A percentile compares a stretch with the other conserved stretches of the same genome.
Conservation (phyloP, 2,329 filamentous ascomycete genomes). For the Aulographum hederae region DNA sequence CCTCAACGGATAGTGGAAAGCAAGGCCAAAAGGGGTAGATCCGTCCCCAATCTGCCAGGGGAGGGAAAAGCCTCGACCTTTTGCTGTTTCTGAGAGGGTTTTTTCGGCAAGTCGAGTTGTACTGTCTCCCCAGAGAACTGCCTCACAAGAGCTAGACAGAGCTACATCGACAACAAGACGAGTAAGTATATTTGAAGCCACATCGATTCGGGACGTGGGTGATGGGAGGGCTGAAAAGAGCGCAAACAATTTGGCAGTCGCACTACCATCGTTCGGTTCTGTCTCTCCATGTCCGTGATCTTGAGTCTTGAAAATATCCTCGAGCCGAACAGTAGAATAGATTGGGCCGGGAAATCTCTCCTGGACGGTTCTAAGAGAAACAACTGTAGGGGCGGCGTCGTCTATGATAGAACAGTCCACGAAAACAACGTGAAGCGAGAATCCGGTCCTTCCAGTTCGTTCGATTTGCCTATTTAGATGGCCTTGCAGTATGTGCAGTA, state of each 20-base stretch:
- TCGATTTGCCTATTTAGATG: slow-evolving; percentile 48
- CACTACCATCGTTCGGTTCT: neutral
- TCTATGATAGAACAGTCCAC: too few relatives aligned
- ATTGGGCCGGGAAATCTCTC: slow-evolving; percentile 45
- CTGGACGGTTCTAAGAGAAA: too few relatives aligned
- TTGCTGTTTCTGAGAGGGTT: slow-evolving; percentile 73
- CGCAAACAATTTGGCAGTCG: slow-evolving; percentile 18
- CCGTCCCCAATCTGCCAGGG: slow-evolving; percentile 74
- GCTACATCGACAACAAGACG: slow-evolving; percentile 53
- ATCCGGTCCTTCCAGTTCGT: slow-evolving; percentile 46
- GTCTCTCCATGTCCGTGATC: neutral
- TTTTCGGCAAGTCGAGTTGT: slow-evolving; percentile 78
- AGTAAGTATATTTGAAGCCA: slow-evolving; percentile 50
- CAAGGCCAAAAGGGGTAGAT: slow-evolving; percentile 33
- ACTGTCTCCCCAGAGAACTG: slow-evolving; percentile 66
- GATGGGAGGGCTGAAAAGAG: slow-evolving; percentile 50
- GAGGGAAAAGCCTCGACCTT: slow-evolving; percentile 69
- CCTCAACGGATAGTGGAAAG: slow-evolving; percentile 63
- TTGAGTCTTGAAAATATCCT: slow-evolving; percentile 11
- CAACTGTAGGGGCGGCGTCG: too few relatives aligned
- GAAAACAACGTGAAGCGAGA: slow-evolving; percentile 40
- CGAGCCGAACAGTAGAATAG: slow-evolving; percentile 46
- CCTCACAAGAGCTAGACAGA: slow-evolving; percentile 40
- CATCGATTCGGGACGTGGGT: slow-evolving; percentile 57
- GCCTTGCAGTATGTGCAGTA: slow-evolving; percentile 58